Percentiles rank a stretch among this genome's conserved stretches.
phyloP scores from a whole-genome alignment of 805 yeast genomes.

The Candida pseudoglaebosa region DNA sequence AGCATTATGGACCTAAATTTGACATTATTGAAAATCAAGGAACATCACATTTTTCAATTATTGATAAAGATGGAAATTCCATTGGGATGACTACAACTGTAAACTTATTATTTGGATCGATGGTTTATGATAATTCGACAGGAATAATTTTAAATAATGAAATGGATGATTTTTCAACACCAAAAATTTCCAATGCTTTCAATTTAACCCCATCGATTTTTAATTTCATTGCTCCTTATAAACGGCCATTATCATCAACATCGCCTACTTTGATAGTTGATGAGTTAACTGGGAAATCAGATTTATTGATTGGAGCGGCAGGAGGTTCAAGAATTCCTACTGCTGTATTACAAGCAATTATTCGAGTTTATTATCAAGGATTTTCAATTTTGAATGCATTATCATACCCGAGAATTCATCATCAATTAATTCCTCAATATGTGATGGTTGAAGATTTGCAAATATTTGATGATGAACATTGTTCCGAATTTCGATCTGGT shows the following conservation, averaged over 20 bases:
- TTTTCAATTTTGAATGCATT: slow-evolving; percentile 63
- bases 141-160: slow-evolving; percentile 84
- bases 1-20: slow-evolving; percentile 73
- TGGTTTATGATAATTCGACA: slow-evolving; percentile 74
- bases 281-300: slow-evolving; percentile 42
- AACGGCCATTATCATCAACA: slow-evolving; percentile 81
- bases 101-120: slow-evolving; percentile 77
- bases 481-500: background rate
- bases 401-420: slow-evolving; percentile 81
- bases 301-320: slow-evolving; percentile 81
- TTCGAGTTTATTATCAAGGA: slow-evolving; percentile 57
- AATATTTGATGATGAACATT: slow-evolving; percentile 28
- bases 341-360: slow-evolving; percentile 75
- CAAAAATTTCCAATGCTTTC: slow-evolving; percentile 68
- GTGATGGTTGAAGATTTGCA: slow-evolving; percentile 58
- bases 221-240: slow-evolving; percentile 71
- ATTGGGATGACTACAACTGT: slow-evolving; percentile 88
- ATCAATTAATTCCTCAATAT: slow-evolving; percentile 77
- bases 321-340: slow-evolving; percentile 91
- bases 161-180: slow-evolving; percentile 91
- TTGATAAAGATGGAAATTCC: slow-evolving; percentile 72
- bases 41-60: slow-evolving; percentile 79
- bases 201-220: slow-evolving; percentile 75
- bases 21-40: slow-evolving; percentile 83
- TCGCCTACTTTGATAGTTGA: slow-evolving; percentile 61